A percentile compares a stretch with the other conserved stretches of the same genome.
Conservation (phyloP, 116 monocot species). For the Iris pallida region DNA sequence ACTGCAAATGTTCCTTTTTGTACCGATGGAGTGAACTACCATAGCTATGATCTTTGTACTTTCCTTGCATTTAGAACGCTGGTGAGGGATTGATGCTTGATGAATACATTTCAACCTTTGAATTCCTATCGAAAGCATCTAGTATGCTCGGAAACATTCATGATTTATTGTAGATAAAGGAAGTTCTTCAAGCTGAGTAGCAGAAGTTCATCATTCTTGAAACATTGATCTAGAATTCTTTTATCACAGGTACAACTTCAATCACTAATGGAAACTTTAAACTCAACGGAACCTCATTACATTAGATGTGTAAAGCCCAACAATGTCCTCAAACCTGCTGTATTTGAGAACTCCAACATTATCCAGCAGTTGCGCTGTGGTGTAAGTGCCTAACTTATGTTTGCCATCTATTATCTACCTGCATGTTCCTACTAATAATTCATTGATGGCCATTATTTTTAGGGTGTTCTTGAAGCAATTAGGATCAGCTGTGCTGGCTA, state of each 20-base stretch:
- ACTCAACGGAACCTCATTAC: conserved; percentile 61
- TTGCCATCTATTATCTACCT: neutral
- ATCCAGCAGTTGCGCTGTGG: conserved; percentile 61
- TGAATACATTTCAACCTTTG: too few relatives aligned
- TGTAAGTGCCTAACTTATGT: conserved; percentile 22
- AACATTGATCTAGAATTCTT: too few relatives aligned
- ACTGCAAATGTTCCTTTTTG: too few relatives aligned
- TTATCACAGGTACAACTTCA: conserved; percentile 31
- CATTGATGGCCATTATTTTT: neutral
- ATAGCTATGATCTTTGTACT: too few relatives aligned
- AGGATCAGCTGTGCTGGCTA: conserved; percentile 74
- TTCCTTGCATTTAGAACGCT: too few relatives aligned
- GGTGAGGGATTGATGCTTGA: too few relatives aligned
- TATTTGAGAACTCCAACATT: conserved; percentile 54
- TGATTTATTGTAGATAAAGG: too few relatives aligned
- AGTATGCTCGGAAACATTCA: too few relatives aligned
- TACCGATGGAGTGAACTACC: too few relatives aligned
- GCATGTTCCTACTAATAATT: neutral
- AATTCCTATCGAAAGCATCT: too few relatives aligned
- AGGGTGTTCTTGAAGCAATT: conserved; percentile 78
- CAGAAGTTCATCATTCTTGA: too few relatives aligned
- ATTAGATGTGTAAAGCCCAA: conserved; percentile 70
- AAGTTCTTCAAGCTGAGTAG: too few relatives aligned
- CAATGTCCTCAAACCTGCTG: conserved; percentile 49
- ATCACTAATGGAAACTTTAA: conserved; percentile 54